Evolutionary conservation across 345 rosid genomes (phyloP).

Genomic region (Salix koriyanagi): DNA sequence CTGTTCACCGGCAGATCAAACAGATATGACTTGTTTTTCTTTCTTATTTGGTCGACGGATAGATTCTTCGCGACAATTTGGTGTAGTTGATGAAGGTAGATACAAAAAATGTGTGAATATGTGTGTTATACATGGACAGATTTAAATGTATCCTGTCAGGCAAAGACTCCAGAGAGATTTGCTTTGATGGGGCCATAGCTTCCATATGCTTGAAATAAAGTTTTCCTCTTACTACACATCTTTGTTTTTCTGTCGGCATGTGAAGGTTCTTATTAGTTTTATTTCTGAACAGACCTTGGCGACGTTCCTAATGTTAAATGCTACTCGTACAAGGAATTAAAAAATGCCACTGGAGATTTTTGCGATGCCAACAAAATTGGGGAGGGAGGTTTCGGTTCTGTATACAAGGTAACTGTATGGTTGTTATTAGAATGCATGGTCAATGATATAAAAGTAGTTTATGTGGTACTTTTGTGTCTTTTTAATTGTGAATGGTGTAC

Average conservation of each 20-base stretch:
- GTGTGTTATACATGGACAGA: neutral
- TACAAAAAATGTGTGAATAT: neutral
- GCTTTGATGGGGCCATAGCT: neutral
- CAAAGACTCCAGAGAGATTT: neutral
- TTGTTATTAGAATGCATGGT: conserved; percentile 6
- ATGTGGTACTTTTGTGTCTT: neutral
- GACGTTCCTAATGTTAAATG: conserved; percentile 44
- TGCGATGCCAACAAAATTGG: conserved; percentile 63
- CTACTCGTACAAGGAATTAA: conserved; percentile 61
- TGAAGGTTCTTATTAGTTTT: conserved; percentile 16
- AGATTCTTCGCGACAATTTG: conserved; percentile 13
- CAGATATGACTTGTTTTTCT: conserved; percentile 61
- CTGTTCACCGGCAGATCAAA: conserved; percentile 22
- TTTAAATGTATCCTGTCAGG: neutral
- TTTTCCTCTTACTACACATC: neutral
- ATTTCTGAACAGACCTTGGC: conserved; percentile 45
- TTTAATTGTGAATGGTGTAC: neutral
- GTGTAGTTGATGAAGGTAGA: conserved; percentile 63
- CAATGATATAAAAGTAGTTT: neutral
- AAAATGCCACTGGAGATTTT: conserved; percentile 69
- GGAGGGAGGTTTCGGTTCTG: conserved; percentile 96
- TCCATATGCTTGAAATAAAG: neutral
- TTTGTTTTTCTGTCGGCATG: neutral
- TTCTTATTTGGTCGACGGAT: conserved; percentile 35
- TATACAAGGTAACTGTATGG: conserved; percentile 59